These are phyloP conservation scores for Stylonectria norvegica DNA, from an alignment of 2,329 filamentous ascomycete genomes.

Conservation along the genomic window DNA sequence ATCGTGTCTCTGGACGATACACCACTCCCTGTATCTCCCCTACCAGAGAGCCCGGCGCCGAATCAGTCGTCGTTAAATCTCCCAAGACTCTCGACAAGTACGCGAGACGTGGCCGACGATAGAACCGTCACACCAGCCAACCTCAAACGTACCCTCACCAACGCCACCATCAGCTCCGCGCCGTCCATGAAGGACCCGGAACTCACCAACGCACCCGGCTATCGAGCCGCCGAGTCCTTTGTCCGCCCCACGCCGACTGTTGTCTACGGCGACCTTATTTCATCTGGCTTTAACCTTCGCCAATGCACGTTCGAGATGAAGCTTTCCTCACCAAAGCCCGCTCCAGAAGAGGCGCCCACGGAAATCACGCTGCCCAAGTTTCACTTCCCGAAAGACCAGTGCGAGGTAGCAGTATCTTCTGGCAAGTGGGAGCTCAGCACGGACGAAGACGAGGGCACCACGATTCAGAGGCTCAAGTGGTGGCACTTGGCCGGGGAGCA, in stretches of 20 bases:
- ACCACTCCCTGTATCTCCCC: conserved; percentile 49
- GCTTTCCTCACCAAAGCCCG: conserved; percentile 58
- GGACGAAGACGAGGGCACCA: conserved; percentile 65
- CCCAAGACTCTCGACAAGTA: conserved; percentile 18
- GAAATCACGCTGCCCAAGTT: conserved; percentile 85
- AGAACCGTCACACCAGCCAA: conserved; percentile 69
- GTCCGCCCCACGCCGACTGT: conserved; percentile 78
- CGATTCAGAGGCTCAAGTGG: conserved; percentile 79
- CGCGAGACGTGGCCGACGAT: conserved; percentile 48
- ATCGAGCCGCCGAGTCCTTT: conserved; percentile 88
- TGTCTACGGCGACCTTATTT: conserved; percentile 66
- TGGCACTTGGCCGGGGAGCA: conserved; percentile 90
- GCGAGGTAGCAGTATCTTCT: conserved; percentile 70
- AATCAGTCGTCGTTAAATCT: conserved; percentile 46
- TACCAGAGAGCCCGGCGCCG: conserved; percentile 41
- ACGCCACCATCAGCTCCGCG: conserved; percentile 61
- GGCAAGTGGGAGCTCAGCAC: conserved; percentile 86
- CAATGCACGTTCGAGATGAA: conserved; percentile 74
- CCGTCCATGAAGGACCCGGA: conserved; percentile 52
- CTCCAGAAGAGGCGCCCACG: conserved; percentile 65
- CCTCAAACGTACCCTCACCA: conserved; percentile 68
- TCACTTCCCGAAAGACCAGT: conserved; percentile 78
- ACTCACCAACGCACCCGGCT: conserved; percentile 64
- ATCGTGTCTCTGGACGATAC: conserved; percentile 85
- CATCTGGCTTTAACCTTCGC: conserved; percentile 78